A percentile compares a stretch with the other conserved stretches of the same genome.
Conservation (phyloP, 75 land plant genomes). For the Selaginella moellendorffii region DNA sequence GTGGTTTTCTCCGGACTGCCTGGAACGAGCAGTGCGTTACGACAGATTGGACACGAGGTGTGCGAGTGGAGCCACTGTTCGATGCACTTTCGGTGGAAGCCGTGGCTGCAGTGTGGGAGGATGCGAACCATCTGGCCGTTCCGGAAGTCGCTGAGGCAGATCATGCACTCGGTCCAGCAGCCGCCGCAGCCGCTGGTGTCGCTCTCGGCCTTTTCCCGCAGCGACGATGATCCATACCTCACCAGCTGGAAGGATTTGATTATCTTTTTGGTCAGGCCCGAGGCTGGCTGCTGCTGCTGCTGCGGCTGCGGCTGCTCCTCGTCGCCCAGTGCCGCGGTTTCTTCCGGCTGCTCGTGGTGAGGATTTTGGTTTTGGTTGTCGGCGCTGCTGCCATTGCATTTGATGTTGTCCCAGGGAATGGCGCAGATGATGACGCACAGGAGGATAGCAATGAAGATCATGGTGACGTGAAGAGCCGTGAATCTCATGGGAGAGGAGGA, state of each 20-base stretch:
- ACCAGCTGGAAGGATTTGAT: neutral
- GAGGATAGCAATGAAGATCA: neutral
- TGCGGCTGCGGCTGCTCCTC: neutral
- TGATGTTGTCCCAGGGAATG: neutral
- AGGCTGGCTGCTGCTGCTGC: neutral
- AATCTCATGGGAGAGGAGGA: neutral
- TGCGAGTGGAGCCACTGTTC: slow-evolving; percentile 4
- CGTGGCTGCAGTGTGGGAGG: slow-evolving; percentile 3
- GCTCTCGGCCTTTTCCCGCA: neutral
- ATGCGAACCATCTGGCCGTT: neutral
- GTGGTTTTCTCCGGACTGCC: too few relatives aligned
- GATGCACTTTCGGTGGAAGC: neutral
- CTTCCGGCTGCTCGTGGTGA: neutral
- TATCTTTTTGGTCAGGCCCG: neutral
- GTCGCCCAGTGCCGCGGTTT: neutral
- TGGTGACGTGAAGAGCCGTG: neutral
- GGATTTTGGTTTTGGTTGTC: neutral
- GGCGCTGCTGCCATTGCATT: neutral
- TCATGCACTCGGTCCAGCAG: slow-evolving; percentile 1
- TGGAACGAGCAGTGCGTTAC: neutral
- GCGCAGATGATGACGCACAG: neutral
- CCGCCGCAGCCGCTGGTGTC: neutral
- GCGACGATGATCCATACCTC: neutral
- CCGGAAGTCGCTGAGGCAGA: neutral
- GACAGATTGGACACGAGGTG: neutral